Conservation (phyloP, 2,329 filamentous ascomycete genomes). For the Penicillium sp. region DNA sequence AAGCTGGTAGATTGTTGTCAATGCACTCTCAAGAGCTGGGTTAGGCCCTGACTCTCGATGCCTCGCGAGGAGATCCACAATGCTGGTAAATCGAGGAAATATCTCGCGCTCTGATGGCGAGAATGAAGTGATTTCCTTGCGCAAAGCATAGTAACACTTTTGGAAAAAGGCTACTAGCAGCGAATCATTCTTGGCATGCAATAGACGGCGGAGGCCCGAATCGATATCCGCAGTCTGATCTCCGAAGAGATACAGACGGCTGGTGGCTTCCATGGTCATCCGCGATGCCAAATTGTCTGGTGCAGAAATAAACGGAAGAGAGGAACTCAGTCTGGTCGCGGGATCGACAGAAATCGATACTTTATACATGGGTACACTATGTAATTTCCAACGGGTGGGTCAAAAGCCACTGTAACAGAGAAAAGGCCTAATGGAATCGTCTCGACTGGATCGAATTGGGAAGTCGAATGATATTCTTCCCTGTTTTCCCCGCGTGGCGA, state of each 20-base stretch:
- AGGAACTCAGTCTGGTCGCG: constrained; percentile 2
- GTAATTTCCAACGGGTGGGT: constrained; percentile 8
- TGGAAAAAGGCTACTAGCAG: constrained; percentile 44
- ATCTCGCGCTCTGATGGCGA: constrained; percentile 34
- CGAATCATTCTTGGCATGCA: constrained; percentile 43
- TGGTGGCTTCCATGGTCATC: constrained; percentile 30
- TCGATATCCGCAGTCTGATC: constrained; percentile 46
- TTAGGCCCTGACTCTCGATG: constrained; percentile 34
- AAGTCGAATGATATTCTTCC: constrained; percentile 4
- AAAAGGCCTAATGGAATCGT: neutral
- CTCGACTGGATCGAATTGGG: constrained; percentile 2
- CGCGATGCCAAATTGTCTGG: constrained; percentile 7
- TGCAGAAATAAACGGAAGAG: constrained; percentile 11
- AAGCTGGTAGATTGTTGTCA: constrained; percentile 45
- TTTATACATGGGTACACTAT: constrained; percentile 20
- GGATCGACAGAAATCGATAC: constrained; percentile 10
- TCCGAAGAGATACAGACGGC: constrained; percentile 45
- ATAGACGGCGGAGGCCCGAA: constrained; percentile 40
- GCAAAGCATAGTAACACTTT: constrained; percentile 41
- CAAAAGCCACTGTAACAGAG: neutral
- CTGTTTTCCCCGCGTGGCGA: constrained; percentile 7
- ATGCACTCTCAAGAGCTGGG: constrained; percentile 42
- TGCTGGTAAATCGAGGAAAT: constrained; percentile 41
- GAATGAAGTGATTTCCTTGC: constrained; percentile 39
- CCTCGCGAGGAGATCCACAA: constrained; percentile 38